phyloP scores from a whole-genome alignment of 352 stramenopile species.

The Blastocystis sp. region DNA sequence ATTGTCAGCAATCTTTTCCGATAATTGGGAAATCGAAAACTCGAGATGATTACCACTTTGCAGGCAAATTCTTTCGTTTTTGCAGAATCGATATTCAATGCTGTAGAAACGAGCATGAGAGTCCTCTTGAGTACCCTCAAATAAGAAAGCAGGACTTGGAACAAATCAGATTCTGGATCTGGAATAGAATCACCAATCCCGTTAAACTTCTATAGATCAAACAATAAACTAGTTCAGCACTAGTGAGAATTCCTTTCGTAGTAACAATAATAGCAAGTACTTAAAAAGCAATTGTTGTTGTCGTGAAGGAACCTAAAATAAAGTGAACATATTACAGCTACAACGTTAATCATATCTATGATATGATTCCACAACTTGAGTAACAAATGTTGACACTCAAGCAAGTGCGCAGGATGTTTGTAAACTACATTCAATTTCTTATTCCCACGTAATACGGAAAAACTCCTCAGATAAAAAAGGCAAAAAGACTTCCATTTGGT shows the following conservation, averaged over 20 bases:
- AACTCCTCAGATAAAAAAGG: conserved; percentile 26
- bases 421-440: not conserved
- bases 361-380: conserved; percentile 34
- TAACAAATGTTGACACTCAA: not conserved
- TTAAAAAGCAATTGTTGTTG: conserved; percentile 27
- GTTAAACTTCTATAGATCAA: conserved; percentile 2
- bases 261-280: conserved; percentile 8
- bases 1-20: not conserved
- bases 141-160: not conserved
- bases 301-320: not conserved
- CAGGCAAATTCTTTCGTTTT: conserved; percentile 2
- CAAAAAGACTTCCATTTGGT: conserved; percentile 32
- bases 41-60: conserved; percentile 2
- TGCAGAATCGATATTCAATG: not conserved
- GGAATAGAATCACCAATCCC: not conserved
- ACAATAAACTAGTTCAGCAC: not conserved
- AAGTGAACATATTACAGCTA: not conserved
- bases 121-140: not conserved
- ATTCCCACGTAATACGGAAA: not conserved
- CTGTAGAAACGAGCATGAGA: not conserved
- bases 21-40: conserved; percentile 34
- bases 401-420: not conserved
- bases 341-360: not conserved
- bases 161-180: conserved; percentile 30
- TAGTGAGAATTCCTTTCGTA: conserved; percentile 33